Evolutionary conservation across 345 rosid genomes (phyloP), one percentile per base, ranked within the genome.

Genomic region (Anastatica hierochuntica): DNA sequence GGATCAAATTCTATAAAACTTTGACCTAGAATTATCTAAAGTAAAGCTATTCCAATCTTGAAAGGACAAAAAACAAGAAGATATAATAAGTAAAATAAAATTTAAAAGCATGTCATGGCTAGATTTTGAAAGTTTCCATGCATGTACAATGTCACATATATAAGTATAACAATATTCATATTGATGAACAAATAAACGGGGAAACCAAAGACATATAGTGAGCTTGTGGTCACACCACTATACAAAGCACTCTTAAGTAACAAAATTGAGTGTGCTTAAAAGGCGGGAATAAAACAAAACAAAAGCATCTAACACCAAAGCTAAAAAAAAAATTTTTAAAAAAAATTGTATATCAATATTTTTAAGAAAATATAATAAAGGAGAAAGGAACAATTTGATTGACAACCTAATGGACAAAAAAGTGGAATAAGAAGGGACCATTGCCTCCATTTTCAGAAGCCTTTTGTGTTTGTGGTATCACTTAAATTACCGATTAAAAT

Each of bases 181-280:
- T 38, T 38, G 43, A 40, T 39, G 34, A 27, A 37, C 27, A 55
- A 39, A 63, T 31, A 55, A 47, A 47, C 47, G 43, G 49, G 36
- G 11, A 64, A 64, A 15, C 44, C 49, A 14, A 63, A 53, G 68
- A 47, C 36, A 55, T 64, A 17, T 55, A 55, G 62, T 64, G 69
- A 64, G 31, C 23, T 56, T 64, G 69, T 64, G 69, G 62, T 64
- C 69, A n/a, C n/a, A n/a, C n/a, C n/a, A n/a, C n/a, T n/a, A n/a
- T n/a, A 64, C 42, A 63, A 63, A 64, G 69, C 69, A 53, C 39
- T 53, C 54, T 46, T 55, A 47, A 64, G 43, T 64, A 19, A n/a
- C n/a, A 55, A 64, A 64, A 46, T 39, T 55, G 37, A 64, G 56
- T 64, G 62, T 64, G 27, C 43, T 40, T 64, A 55, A 64, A 64